phyloP scores from a whole-genome alignment of 768 basidiomycete species.

The Dentipellis sp. region DNA sequence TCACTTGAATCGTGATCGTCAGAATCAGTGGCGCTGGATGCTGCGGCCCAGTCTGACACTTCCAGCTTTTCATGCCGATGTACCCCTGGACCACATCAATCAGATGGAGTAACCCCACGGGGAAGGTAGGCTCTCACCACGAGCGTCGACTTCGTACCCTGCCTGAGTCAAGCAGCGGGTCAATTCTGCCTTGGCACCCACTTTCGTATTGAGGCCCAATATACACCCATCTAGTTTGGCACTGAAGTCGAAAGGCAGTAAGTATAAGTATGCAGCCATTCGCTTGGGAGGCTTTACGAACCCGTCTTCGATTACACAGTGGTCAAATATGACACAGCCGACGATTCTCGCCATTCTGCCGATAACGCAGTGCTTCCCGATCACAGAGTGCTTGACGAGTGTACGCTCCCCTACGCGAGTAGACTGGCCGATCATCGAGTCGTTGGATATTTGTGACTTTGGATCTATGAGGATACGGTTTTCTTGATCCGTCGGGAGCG shows the following conservation, averaged over 20 bases:
- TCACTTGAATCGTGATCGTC: constrained; percentile 8
- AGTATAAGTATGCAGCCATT: neutral
- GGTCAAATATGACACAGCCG: constrained; percentile 80
- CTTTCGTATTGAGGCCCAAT: constrained; percentile 63
- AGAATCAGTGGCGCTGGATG: constrained; percentile 17
- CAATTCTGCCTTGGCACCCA: constrained; percentile 64
- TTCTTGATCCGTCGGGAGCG: constrained; percentile 50
- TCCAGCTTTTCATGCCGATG: constrained; percentile 47
- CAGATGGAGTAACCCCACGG: neutral
- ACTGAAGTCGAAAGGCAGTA: constrained; percentile 25
- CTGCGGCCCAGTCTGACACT: constrained; percentile 40
- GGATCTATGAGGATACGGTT: constrained; percentile 65
- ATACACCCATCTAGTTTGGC: constrained; percentile 73
- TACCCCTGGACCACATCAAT: constrained; percentile 28
- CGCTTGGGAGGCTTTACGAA: constrained; percentile 27
- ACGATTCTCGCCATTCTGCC: constrained; percentile 78
- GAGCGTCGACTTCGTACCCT: constrained; percentile 61
- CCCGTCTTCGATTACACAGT: constrained; percentile 86
- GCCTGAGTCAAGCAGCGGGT: constrained; percentile 64
- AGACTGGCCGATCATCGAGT: constrained; percentile 75
- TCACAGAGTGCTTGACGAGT: constrained; percentile 54
- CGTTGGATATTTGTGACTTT: constrained; percentile 74
- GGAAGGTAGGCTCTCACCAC: constrained; percentile 32
- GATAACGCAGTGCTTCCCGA: constrained; percentile 67
- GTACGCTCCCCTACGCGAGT: constrained; percentile 76